A percentile compares a stretch with the other conserved stretches of the same genome.
Conservation (phyloP, 139 green algal genomes). For the Mesotaenium endlicherianum region DNA sequence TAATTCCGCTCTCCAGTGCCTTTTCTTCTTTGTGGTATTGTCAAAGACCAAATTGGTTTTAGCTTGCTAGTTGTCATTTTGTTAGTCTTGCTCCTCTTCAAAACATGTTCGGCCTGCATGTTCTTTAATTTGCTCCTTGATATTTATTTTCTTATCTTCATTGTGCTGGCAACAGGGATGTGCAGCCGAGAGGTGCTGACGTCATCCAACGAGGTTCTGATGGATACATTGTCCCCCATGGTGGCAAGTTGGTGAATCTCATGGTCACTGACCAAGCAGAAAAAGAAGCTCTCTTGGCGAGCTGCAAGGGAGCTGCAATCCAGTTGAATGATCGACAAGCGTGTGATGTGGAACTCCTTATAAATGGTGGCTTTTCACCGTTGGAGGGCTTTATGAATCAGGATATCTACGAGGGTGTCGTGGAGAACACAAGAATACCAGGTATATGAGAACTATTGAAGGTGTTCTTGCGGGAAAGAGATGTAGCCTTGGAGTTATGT, state of each 20-base stretch:
- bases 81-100: no score
- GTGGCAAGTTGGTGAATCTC: slow-evolving; percentile 52
- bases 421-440: slow-evolving; percentile 51
- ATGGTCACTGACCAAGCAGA: slow-evolving; percentile 47
- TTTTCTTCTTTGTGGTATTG: no score
- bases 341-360: slow-evolving; percentile 58
- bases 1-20: no score
- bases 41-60: no score
- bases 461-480: not conserved
- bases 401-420: slow-evolving; percentile 48
- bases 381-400: slow-evolving; percentile 56
- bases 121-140: no score
- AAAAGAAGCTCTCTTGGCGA: slow-evolving; percentile 28
- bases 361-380: slow-evolving; percentile 54
- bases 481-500: not conserved
- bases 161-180: no score
- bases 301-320: slow-evolving; percentile 22
- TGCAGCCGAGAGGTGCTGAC: no score
- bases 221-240: slow-evolving; percentile 40
- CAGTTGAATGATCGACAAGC: slow-evolving; percentile 54
- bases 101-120: no score
- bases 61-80: no score
- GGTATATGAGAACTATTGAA: not conserved
- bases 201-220: not conserved
- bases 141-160: no score